A percentile compares a stretch with the other conserved stretches of the same genome.
Conservation (phyloP, 2,329 filamentous ascomycete genomes). For the Bipolaris gigantea region DNA sequence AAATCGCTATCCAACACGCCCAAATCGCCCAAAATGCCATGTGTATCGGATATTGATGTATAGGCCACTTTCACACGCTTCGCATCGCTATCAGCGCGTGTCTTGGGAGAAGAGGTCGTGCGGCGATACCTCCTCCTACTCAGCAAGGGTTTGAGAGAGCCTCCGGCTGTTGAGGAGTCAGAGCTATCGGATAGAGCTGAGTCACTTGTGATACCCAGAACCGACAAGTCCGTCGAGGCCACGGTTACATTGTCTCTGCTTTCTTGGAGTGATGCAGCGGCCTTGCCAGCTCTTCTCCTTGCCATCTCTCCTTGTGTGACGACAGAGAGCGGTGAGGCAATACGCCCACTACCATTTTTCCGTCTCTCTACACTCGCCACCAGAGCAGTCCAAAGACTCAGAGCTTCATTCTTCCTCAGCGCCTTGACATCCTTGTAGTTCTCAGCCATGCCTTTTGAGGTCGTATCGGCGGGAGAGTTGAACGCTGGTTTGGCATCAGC, state of each 20-base stretch:
- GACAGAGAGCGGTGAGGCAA: conserved; percentile 22
- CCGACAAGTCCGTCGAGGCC: background rate
- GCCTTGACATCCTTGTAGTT: conserved; percentile 7
- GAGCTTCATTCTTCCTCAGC: conserved; percentile 1
- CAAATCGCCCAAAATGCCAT: conserved; percentile 4
- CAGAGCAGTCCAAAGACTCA: conserved; percentile 30
- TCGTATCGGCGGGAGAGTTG: conserved; percentile 2
- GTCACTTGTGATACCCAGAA: background rate
- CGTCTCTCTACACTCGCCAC: conserved; percentile 32
- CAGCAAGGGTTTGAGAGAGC: conserved; percentile 4
- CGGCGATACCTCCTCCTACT: conserved; percentile 8
- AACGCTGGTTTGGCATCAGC: background rate
- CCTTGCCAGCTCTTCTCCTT: background rate
- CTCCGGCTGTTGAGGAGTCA: background rate
- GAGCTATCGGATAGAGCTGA: background rate
- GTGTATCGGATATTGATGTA: background rate
- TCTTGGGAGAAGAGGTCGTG: background rate
- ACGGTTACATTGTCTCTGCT: conserved; percentile 10
- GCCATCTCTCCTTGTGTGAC: conserved; percentile 8
- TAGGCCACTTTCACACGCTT: background rate
- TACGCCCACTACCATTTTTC: conserved; percentile 11
- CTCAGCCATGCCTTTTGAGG: conserved; percentile 19
- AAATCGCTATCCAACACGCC: conserved; percentile 11
- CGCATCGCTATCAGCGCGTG: background rate
- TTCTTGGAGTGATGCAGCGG: background rate